phyloP scores from a whole-genome alignment of 2,329 filamentous ascomycete genomes.

The Ophiostoma fasciatum region DNA sequence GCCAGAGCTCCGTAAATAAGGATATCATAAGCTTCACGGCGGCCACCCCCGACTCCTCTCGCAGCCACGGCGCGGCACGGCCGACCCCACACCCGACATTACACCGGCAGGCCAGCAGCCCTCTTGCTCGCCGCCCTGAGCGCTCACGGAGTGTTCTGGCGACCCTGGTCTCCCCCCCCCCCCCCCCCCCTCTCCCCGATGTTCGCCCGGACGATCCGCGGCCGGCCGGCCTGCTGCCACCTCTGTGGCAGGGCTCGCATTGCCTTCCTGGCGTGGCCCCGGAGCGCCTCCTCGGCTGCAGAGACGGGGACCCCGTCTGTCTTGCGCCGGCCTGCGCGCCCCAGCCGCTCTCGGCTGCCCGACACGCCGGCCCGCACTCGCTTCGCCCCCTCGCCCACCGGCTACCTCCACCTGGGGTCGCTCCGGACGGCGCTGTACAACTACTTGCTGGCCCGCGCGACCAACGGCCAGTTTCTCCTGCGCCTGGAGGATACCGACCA shows the following conservation, averaged over 20 bases:
- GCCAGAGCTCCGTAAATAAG: no score
- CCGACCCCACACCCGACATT: no score
- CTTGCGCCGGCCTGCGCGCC: no score
- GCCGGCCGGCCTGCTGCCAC: conserved; percentile 5
- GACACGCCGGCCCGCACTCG: conserved; percentile 55
- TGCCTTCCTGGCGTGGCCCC: neutral
- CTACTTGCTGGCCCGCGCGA: conserved; percentile 75
- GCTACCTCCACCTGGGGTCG: conserved; percentile 83
- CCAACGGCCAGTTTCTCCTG: conserved; percentile 78
- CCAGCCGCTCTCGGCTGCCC: conserved; percentile 18
- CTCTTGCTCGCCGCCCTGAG: no score
- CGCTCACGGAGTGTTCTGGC: no score
- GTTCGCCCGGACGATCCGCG: neutral
- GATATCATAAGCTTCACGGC: no score
- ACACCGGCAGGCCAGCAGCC: no score
- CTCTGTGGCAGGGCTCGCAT: conserved; percentile 1
- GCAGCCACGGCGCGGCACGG: no score
- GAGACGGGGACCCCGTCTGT: no score
- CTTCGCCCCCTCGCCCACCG: conserved; percentile 92
- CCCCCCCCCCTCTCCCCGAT: no score
- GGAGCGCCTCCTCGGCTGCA: neutral
- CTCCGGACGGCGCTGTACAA: conserved; percentile 91
- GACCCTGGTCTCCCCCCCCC: no score
- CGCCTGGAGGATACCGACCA: conserved; percentile 93
- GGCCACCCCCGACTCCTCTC: no score